phyloP scores from a whole-genome alignment of 2,329 filamentous ascomycete genomes.

The Neonectria neomacrospora region DNA sequence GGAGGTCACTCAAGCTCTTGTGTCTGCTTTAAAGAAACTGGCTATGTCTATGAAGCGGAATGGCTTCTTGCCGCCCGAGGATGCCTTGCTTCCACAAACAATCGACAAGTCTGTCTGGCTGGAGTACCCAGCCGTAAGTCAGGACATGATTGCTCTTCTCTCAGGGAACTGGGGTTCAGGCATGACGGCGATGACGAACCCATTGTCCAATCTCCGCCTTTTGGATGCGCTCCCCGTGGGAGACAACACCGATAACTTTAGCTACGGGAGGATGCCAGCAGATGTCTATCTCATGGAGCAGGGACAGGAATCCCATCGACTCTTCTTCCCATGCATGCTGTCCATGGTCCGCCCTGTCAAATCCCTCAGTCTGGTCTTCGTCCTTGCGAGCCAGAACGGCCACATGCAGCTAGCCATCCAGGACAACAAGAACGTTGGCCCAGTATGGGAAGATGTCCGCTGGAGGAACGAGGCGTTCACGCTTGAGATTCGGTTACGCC shows the following conservation, averaged over 20 bases:
- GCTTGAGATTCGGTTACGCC: constrained; percentile 76
- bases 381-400: constrained; percentile 83
- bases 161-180: constrained; percentile 68
- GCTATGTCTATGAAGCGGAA: constrained; percentile 87
- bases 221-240: constrained; percentile 78
- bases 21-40: constrained; percentile 77
- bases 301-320: constrained; percentile 73
- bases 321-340: constrained; percentile 78
- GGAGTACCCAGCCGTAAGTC: constrained; percentile 77
- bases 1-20: constrained; percentile 65
- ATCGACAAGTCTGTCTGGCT: constrained; percentile 87
- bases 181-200: constrained; percentile 60
- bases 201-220: constrained; percentile 61
- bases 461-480: constrained; percentile 77
- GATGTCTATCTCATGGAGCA: constrained; percentile 80
- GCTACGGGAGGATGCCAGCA: constrained; percentile 81
- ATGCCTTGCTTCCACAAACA: constrained; percentile 76
- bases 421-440: constrained; percentile 72
- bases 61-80: constrained; percentile 77
- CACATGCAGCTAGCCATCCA: constrained; percentile 80
- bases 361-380: constrained; percentile 76
- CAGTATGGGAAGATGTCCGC: constrained; percentile 83
- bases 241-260: constrained; percentile 80
- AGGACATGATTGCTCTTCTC: constrained; percentile 77
- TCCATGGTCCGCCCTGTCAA: constrained; percentile 77